Base-by-base conservation (phyloP, 1,139 yeast species). In the Pichia sp. region DNA sequence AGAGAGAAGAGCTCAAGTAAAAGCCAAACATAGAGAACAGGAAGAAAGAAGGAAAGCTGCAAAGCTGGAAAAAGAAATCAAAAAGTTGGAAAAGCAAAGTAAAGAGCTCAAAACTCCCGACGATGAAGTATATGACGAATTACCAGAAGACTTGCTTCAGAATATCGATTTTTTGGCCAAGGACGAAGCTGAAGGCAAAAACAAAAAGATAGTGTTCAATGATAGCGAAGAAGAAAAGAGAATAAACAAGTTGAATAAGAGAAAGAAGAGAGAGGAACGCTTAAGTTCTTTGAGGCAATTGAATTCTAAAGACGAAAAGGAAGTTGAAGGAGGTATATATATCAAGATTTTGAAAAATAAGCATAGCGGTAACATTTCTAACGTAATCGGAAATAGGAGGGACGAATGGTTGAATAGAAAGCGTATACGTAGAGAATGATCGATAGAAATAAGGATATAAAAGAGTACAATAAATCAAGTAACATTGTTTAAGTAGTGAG, bases 331-430 rank as follows among this genome's bases (percentile, higher is more conserved):
- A 82, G 16, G 74, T 72, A 62, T 80, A 78, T 30, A 72, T 75
- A 57, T 61, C 59, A 51, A 59, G 55, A 44, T 56, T 26, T 40
- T 56, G n/a, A 42, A 44, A 2, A 42, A 11, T 45, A 40, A 32
- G n/a, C 31, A 36, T 3, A 26, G 11, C 8, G 45, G 10, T 19
- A 42, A 23, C n/a, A 32, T 16, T 19, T 19, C 23, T 36, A 45
- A 29, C 46, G 81, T 77, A 56, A 64, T 68, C 26, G 67, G 70
- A 46, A 71, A 77, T 11, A 70, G 76, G 32, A 80, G 75, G 64
- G 79, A 78, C 52, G 78, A 79, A 62, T 84, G 89, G 89, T 70
- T 84, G 60, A 78, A 76, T 61, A 77, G 90, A 66, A 81, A 77
- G 62, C 71, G 82, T 23, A 67, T 83, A 54, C 64, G 61, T 47